Base-by-base conservation (phyloP, 129 eudicot genomes). In the Dittrichia graveolens region DNA sequence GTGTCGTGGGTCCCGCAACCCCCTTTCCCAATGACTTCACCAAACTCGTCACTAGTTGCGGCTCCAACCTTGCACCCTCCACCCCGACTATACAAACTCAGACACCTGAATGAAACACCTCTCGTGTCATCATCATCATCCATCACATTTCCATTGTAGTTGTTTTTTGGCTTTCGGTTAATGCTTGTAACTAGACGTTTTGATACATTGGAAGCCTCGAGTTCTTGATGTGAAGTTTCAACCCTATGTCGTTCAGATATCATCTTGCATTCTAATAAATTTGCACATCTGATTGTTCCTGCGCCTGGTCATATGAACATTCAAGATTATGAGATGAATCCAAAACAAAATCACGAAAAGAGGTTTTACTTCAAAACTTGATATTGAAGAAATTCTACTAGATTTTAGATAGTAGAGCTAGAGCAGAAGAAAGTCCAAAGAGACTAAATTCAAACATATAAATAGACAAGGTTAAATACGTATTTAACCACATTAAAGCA, bases 51-150 rank as follows among this genome's bases (percentile, higher is more conserved):
- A 45, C 79, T 76, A 35, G 83, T 87, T 69, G 91, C 90, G 8
- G 96, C 98, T 53, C 95, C 88, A 41, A 92, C 98, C 80, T 83
- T 87, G 81, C 98, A 92, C 58, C 96, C 98, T 57, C 98, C 96
- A 63, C 86, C 89, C 44, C 96, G 78, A 7, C 81, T 84, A 56
- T 84, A 92, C 69, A 92, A 53, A 50, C 85, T 87, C 37, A 92
- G 87, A 75, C 98, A 92, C 66, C 89, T 81, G 59, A 87, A 59
- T 8, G 91, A 92, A 41, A 89, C 79, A 46, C 94, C 91, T n/a
- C 66, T 50, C 0, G 73, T 63, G 16, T 80, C 84, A 65, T 81
- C 93, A 67, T 81, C 68, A 63, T 83, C 96, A 57, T 68, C 85
- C 73, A 79, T 80, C 74, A 76, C 86, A 48, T 61, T 72, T 78